Evolutionary conservation across 2,329 filamentous ascomycete genomes (phyloP).

Genomic region (Dothiorella sarmentorum): DNA sequence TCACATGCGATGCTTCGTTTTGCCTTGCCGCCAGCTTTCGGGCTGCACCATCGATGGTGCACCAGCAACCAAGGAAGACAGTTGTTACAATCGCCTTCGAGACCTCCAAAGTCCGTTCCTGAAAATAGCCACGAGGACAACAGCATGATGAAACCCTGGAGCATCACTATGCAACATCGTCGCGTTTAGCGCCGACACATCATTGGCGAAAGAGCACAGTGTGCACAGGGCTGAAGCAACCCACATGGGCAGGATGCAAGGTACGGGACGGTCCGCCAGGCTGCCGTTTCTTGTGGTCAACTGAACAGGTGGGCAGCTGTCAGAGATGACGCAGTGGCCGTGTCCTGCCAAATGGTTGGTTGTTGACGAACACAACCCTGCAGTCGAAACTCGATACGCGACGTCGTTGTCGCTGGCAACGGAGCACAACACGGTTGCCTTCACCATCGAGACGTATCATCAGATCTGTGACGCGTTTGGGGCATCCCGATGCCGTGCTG

Average conservation of each 20-base stretch:
- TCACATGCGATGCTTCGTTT: background rate
- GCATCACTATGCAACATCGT: background rate
- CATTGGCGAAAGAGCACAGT: background rate
- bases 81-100: background rate
- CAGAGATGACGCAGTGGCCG: background rate
- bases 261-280: slow-evolving; percentile 8
- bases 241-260: slow-evolving; percentile 9
- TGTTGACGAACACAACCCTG: background rate
- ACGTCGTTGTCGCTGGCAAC: background rate
- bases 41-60: background rate
- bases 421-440: background rate
- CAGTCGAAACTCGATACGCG: background rate
- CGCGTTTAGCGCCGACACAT: background rate
- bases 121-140: background rate
- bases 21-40: background rate
- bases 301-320: background rate
- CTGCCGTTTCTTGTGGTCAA: background rate
- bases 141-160: background rate
- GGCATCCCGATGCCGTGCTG: background rate
- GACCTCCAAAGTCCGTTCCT: background rate
- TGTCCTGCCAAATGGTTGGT: background rate
- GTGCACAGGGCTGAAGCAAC: background rate
- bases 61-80: background rate
- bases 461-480: background rate
- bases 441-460: background rate